phyloP scores from a whole-genome alignment of 495 filamentous ascomycete species.

The Aspergillus sclerotiicarbonarius region DNA sequence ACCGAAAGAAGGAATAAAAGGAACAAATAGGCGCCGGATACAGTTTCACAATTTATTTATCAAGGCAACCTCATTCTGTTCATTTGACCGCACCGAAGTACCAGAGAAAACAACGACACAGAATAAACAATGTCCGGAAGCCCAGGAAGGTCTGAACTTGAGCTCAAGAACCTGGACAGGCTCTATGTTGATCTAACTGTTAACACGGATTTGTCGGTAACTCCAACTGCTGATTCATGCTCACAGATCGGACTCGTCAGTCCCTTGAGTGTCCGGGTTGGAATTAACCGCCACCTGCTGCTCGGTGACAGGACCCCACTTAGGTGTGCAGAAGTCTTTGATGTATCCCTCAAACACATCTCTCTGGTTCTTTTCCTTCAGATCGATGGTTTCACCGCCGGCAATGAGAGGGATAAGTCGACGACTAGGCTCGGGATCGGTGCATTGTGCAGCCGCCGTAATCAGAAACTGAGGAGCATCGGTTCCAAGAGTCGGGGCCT shows the following conservation, averaged over 20 bases:
- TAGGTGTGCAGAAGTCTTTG: background rate
- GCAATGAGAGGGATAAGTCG: conserved; percentile 18
- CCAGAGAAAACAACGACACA: too few relatives aligned
- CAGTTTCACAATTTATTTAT: too few relatives aligned
- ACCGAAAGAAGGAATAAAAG: too few relatives aligned
- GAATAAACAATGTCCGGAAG: too few relatives aligned
- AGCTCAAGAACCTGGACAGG: too few relatives aligned
- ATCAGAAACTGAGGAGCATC: conserved; percentile 1
- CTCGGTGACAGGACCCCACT: conserved; percentile 16
- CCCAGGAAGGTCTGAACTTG: too few relatives aligned
- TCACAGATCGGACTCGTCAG: background rate
- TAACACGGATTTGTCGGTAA: conserved; percentile 3
- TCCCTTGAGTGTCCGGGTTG: background rate
- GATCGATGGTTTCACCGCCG: conserved; percentile 8
- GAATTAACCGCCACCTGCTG: background rate
- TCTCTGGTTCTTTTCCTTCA: conserved; percentile 7
- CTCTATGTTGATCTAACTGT: background rate
- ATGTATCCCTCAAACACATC: conserved; percentile 15
- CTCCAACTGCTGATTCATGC: background rate
- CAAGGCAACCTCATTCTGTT: too few relatives aligned
- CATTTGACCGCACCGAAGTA: too few relatives aligned
- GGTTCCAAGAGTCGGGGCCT: background rate
- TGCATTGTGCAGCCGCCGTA: conserved; percentile 12
- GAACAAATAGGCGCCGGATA: too few relatives aligned
- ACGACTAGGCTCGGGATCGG: conserved; percentile 9